A percentile compares a stretch with the other conserved stretches of the same genome.
Evolutionary conservation across 441 rosid genomes (phyloP).

Genomic region (Jatropha podagrica): DNA sequence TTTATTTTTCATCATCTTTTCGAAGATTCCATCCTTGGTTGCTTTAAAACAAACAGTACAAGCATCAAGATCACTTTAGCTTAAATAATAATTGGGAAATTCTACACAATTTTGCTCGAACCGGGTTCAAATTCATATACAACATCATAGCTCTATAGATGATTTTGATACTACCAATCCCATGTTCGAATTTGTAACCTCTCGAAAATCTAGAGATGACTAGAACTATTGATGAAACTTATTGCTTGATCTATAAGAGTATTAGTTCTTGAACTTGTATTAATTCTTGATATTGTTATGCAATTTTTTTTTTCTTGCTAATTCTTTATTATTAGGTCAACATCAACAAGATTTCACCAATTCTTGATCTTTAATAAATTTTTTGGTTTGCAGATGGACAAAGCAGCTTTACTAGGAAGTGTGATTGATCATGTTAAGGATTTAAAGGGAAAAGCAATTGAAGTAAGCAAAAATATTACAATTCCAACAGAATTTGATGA

Average conservation of each 20-base stretch:
- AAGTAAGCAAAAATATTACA: conserved; percentile 42
- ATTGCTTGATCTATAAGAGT: no score
- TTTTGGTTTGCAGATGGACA: conserved; percentile 63
- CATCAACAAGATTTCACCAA: no score
- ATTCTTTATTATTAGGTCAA: neutral
- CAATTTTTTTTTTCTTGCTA: neutral
- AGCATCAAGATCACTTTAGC: neutral
- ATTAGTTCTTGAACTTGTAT: neutral
- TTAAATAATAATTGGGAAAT: neutral
- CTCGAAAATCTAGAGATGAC: no score
- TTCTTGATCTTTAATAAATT: no score
- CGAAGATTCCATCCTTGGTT: neutral
- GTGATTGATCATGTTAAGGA: conserved; percentile 78
- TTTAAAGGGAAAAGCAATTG: conserved; percentile 61
- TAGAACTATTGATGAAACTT: no score
- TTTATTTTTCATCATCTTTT: neutral
- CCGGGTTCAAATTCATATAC: no score
- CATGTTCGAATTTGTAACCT: no score
- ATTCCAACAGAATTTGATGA: conserved; percentile 77
- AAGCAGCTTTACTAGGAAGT: conserved; percentile 79
- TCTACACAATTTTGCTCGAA: neutral
- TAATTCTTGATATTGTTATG: neutral
- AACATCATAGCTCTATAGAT: no score
- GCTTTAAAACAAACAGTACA: neutral
- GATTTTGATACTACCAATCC: no score